Base-by-base conservation (phyloP, 2,329 filamentous ascomycete species). In the Fusarium devonianum region DNA sequence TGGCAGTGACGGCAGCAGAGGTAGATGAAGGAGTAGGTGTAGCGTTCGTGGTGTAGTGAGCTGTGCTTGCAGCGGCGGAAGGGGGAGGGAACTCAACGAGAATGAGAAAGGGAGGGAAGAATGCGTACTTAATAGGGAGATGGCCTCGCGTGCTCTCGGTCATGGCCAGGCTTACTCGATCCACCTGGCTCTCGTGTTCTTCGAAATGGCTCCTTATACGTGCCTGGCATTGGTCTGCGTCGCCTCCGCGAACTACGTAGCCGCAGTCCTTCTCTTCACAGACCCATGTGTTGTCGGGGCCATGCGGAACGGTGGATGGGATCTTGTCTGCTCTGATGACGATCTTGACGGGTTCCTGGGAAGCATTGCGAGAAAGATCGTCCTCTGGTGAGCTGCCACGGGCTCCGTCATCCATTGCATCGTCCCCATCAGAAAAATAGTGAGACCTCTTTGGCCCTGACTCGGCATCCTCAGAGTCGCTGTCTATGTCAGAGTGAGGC, bases 191-290 rank as follows among this genome's bases (percentile, higher is more conserved):
- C 29, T 84, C 80, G 63, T 90, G 87, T 41, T 81, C 74, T 28
- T 75, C 55, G 28, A 86, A 80, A 64, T 91, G 88, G 36, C 80
- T 74, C 13, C 75, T 75, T 34, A 90, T 86, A 8, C 82, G 71
- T 4, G 75, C 71, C 49, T 82, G 78, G 17, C 81, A 82, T 0
- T 78, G 75, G 3, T 78, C 70, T 30, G 80, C 76, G 33, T 83
- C 79, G n/a, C 83, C 83, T 3, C 78, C 79, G 53, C 85, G 85
- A 9, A 90, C 83, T 29, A 85, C 77, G 59, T 85, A 85, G 26
- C 73, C 73, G 63, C 88, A 91, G 17, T 80, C 84, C 9, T 84
- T 81, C 53, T 87, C 78, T 4, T 80, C 79, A 62, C 88, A 91
- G 1, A 73, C 74, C 87, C 87, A 91, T 0, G 83, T 84, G 42